Evolutionary conservation across 2,329 filamentous ascomycete species (phyloP).

Genomic region (Byssochlamys sp.): DNA sequence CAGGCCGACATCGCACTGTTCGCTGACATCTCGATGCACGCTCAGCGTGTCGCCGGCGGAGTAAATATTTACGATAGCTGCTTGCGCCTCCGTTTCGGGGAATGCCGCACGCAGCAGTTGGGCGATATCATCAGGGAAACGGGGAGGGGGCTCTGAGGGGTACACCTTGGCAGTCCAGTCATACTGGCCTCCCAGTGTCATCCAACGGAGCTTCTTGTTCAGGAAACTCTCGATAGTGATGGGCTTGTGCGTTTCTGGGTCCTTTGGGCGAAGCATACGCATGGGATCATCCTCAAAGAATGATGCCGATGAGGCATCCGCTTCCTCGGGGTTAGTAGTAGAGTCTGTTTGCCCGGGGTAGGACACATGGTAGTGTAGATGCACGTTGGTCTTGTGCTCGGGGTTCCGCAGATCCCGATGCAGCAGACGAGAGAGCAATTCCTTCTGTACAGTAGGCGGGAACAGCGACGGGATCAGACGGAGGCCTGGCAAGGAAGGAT

Average conservation of each 20-base stretch:
- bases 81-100: conserved; percentile 67
- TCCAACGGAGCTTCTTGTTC: conserved; percentile 76
- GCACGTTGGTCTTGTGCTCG: conserved; percentile 77
- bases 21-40: conserved; percentile 87
- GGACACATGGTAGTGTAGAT: conserved; percentile 65
- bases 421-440: conserved; percentile 62
- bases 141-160: conserved; percentile 55
- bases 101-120: conserved; percentile 61
- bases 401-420: conserved; percentile 67
- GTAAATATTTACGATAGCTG: conserved; percentile 91
- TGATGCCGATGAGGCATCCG: conserved; percentile 17
- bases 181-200: conserved; percentile 89
- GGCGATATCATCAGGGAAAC: conserved; percentile 66
- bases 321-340: neutral
- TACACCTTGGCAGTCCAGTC: conserved; percentile 88
- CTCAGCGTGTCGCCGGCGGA: conserved; percentile 82
- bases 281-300: conserved; percentile 47
- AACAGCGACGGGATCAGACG: conserved; percentile 67
- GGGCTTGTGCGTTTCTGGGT: conserved; percentile 64
- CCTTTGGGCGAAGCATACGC: conserved; percentile 47
- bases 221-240: conserved; percentile 62
- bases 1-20: conserved; percentile 66
- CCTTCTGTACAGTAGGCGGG: conserved; percentile 57
- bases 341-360: conserved; percentile 40
- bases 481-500: conserved; percentile 53